Conservation (phyloP, 2,329 filamentous ascomycete genomes). For the Hansfordia pulvinata region DNA sequence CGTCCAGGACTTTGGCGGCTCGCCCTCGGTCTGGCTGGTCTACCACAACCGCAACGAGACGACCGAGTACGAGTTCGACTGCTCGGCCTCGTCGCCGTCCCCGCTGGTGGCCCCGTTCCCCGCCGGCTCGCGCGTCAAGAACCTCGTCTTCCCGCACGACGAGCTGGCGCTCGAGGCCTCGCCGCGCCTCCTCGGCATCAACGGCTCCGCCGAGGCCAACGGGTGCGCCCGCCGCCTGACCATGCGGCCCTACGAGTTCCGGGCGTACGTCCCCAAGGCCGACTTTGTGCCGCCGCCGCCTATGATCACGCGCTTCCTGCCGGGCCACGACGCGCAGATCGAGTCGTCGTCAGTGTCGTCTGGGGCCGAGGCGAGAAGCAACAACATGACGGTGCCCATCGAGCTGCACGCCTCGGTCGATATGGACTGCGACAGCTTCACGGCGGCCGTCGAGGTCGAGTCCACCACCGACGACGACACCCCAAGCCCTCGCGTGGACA, state of each 20-base stretch:
- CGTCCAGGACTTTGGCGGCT: slow-evolving; percentile 34
- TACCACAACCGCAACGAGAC: slow-evolving; percentile 31
- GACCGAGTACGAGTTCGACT: slow-evolving; percentile 38
- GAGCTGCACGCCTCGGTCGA: slow-evolving; percentile 39
- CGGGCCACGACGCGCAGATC: slow-evolving; percentile 40
- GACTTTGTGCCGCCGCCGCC: slow-evolving; percentile 36
- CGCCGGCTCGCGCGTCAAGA: slow-evolving; percentile 39
- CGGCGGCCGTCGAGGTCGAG: slow-evolving; percentile 28
- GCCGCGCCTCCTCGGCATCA: slow-evolving; percentile 28
- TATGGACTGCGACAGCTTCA: slow-evolving; percentile 42
- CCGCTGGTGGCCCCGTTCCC: slow-evolving; percentile 40
- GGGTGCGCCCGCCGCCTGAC: slow-evolving; percentile 35
- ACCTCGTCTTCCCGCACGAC: slow-evolving; percentile 47
- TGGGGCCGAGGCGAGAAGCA: too few species aligned
- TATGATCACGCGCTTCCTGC: slow-evolving; percentile 40
- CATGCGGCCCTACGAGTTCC: slow-evolving; percentile 38
- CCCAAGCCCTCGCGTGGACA: slow-evolving; percentile 25
- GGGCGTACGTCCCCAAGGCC: slow-evolving; percentile 39
- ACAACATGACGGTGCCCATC: too few species aligned
- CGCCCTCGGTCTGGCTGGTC: slow-evolving; percentile 24
- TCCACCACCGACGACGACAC: slow-evolving; percentile 33
- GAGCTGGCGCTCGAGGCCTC: slow-evolving; percentile 34
- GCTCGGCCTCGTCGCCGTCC: slow-evolving; percentile 21
- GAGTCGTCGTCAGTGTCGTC: slow-evolving; percentile 21
- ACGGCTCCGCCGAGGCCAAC: slow-evolving; percentile 21